These are phyloP conservation scores for Drechslerella dactyloides DNA, from an alignment of 2,329 filamentous ascomycete genomes.

Conservation along the genomic window DNA sequence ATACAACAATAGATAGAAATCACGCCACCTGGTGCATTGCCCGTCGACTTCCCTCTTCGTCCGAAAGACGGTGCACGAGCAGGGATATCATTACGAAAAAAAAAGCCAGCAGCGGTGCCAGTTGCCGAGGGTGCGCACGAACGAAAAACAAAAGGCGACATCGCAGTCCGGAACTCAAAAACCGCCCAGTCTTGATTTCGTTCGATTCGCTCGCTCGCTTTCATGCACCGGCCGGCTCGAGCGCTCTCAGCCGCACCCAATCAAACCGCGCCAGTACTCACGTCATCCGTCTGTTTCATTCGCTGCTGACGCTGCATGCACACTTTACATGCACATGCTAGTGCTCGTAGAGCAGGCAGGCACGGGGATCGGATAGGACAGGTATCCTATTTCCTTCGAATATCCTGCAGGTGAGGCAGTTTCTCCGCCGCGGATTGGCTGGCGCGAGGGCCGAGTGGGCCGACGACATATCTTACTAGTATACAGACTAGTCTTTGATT, in stretches of 20 bases:
- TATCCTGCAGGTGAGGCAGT: conserved; percentile 6
- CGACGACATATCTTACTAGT: background rate
- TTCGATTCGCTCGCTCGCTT: background rate
- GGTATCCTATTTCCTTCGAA: no score
- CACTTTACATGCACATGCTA: no score
- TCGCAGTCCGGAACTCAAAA: conserved; percentile 9
- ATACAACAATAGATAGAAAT: no score
- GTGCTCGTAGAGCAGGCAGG: no score
- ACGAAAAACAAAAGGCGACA: background rate
- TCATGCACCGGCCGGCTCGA: background rate
- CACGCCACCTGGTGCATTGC: no score
- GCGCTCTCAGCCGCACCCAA: background rate
- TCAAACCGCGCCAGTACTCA: background rate
- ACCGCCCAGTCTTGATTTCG: no score
- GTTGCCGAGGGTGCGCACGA: background rate
- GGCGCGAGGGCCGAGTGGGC: background rate
- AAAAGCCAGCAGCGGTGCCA: no score
- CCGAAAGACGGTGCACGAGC: no score
- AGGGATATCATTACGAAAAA: no score
- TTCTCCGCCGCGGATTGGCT: background rate
- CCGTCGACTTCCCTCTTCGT: no score
- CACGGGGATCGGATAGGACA: no score
- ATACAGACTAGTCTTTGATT: no score
- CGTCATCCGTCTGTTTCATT: background rate
- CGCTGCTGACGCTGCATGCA: background rate